These are phyloP conservation scores for Elaeagnus macrophylla DNA, from an alignment of 306 rosid genomes.

Conservation along the genomic window DNA sequence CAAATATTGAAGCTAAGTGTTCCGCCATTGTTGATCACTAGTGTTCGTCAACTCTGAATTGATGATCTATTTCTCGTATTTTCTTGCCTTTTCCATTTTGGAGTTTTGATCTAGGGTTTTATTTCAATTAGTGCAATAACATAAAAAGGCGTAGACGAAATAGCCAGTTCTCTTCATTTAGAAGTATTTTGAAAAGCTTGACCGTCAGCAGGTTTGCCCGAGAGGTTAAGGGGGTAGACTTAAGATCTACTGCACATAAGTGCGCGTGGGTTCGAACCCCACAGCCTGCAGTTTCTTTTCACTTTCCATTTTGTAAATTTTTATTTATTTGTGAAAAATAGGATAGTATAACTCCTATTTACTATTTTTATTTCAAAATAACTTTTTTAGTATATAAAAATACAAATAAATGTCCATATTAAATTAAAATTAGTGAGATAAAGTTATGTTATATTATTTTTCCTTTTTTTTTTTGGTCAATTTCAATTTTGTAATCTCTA, in stretches of 20 bases:
- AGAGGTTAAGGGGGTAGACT: conserved; percentile 91
- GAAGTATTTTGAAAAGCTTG: rapidly evolving
- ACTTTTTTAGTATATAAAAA: no score
- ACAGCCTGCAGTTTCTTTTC: conserved; percentile 47
- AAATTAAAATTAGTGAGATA: no score
- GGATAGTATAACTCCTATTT: no score
- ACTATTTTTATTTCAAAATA: no score
- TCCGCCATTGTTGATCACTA: conserved; percentile 58
- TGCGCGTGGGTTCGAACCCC: conserved; percentile 99
- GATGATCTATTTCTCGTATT: neutral
- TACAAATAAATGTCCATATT: no score
- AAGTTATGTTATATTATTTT: no score
- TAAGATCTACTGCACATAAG: conserved; percentile 76
- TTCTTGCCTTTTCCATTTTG: no score
- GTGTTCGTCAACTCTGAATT: neutral
- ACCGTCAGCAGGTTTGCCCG: conserved; percentile 68
- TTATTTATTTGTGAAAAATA: no score
- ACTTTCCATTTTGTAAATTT: neutral
- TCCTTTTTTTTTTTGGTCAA: no score
- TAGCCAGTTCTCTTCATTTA: no score
- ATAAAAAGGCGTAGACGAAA: rapidly evolving
- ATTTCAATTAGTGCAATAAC: neutral
- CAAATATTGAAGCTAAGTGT: conserved; percentile 95
- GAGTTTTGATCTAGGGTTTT: conserved; percentile 17
- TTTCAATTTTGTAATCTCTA: no score